Conservation (phyloP, 2,329 filamentous ascomycete genomes). For the Cercospora citrullina region DNA sequence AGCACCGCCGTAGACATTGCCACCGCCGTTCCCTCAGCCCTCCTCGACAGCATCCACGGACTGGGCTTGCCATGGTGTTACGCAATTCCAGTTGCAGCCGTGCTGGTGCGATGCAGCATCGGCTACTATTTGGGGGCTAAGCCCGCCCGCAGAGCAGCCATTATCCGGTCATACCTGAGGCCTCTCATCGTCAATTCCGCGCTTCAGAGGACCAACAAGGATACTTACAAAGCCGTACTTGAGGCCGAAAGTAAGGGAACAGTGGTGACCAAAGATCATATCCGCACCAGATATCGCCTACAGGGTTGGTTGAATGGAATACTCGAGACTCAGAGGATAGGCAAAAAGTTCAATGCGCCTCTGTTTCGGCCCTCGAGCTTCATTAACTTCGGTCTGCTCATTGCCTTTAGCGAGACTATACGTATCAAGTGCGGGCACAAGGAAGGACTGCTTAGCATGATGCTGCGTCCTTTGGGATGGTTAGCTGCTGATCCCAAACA, state of each 20-base stretch:
- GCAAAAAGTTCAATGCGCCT: slow-evolving; percentile 24
- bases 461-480: slow-evolving; percentile 17
- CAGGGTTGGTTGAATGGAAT: background rate
- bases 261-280: background rate
- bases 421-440: slow-evolving; percentile 32
- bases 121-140: slow-evolving; percentile 31
- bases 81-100: slow-evolving; percentile 33
- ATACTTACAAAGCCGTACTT: background rate
- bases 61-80: slow-evolving; percentile 38
- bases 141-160: slow-evolving; percentile 26
- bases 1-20: slow-evolving; percentile 10
- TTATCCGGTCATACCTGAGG: slow-evolving; percentile 23
- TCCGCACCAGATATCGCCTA: background rate
- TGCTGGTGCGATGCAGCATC: slow-evolving; percentile 34
- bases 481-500: background rate
- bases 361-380: slow-evolving; percentile 10
- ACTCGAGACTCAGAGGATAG: slow-evolving; percentile 11
- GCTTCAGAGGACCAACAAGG: background rate
- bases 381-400: slow-evolving; percentile 31
- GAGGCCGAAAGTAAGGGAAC: background rate
- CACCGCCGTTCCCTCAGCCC: slow-evolving; percentile 18
- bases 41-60: slow-evolving; percentile 34
- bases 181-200: slow-evolving; percentile 19
- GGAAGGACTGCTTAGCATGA: slow-evolving; percentile 32
- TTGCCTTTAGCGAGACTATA: slow-evolving; percentile 34